A percentile compares a stretch with the other conserved stretches of the same genome.
phyloP scores from a whole-genome alignment of 305 asterid genomes.

The Fraxinus velutina region DNA sequence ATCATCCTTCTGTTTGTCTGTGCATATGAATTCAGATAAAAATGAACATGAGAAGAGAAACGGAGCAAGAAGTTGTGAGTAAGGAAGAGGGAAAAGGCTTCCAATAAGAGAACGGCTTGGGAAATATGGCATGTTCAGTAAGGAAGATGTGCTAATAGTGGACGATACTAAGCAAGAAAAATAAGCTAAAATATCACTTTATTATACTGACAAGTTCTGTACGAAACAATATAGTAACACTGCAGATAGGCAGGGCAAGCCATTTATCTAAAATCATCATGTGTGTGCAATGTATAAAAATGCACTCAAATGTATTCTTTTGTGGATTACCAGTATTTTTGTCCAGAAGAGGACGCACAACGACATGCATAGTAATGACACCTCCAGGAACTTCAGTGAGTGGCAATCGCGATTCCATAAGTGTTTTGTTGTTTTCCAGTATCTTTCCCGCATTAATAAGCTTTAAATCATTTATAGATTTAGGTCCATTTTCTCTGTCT shows the following conservation, averaged over 20 bases:
- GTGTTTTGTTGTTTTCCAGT: conserved; percentile 76
- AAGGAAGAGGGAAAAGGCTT: not conserved
- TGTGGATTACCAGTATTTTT: conserved; percentile 58
- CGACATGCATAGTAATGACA: conserved; percentile 86
- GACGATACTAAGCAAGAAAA: not conserved
- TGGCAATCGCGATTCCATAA: conserved; percentile 78
- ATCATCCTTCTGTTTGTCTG: conserved; percentile 59
- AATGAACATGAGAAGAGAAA: not conserved
- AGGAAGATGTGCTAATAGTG: not conserved
- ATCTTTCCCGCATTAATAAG: conserved; percentile 84
- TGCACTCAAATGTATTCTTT: not conserved
- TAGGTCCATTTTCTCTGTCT: conserved; percentile 83
- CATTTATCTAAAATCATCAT: not conserved
- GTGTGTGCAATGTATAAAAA: not conserved
- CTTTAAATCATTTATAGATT: conserved; percentile 68
- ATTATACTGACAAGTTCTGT: not conserved
- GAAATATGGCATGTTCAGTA: not conserved
- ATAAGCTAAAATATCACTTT: not conserved
- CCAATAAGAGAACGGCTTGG: not conserved
- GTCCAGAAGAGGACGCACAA: conserved; percentile 65
- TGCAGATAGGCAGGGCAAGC: not conserved
- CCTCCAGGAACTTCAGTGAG: conserved; percentile 89
- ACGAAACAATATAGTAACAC: not conserved
- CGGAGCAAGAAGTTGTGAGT: not conserved
- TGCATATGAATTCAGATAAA: not conserved